A percentile compares a stretch with the other conserved stretches of the same genome.
Evolutionary conservation across 139 green algal species (phyloP).

Genomic region (Tetraselmis striata): DNA sequence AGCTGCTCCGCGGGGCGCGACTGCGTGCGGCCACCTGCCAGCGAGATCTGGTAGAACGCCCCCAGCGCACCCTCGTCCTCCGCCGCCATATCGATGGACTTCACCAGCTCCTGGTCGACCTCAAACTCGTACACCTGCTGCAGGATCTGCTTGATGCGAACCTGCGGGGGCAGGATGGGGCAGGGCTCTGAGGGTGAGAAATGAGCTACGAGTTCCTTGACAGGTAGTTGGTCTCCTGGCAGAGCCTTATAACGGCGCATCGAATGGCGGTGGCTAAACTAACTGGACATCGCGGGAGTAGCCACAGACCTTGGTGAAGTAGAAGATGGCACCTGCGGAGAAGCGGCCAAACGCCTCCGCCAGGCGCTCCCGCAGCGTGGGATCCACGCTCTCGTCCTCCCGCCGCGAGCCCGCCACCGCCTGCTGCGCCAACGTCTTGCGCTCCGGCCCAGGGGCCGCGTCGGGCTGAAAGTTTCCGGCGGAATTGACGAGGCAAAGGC

Average conservation of each 20-base stretch:
- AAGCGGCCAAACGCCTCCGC: not conserved
- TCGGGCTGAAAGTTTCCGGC: constrained; percentile 1
- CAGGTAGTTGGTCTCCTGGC: no score
- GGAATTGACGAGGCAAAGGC: constrained; percentile 1
- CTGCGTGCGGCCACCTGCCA: not conserved
- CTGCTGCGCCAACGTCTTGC: not conserved
- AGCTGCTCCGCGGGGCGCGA: not conserved
- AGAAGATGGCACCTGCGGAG: not conserved
- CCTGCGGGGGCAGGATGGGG: no score
- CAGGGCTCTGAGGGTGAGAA: no score
- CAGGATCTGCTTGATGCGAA: constrained; percentile 4
- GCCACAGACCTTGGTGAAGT: constrained; percentile 2
- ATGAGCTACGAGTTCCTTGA: no score
- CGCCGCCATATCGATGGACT: not conserved
- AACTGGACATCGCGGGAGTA: no score
- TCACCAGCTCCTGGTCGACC: constrained; percentile 1
- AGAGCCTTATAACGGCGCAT: no score
- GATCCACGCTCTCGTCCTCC: not conserved
- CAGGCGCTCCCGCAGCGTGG: not conserved
- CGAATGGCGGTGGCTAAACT: no score
- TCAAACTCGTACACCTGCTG: not conserved
- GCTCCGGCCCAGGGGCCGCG: not conserved
- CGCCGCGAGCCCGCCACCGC: not conserved
- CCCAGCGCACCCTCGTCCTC: not conserved
- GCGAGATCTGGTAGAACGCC: not conserved